Evolutionary conservation across 192 early-diverging fungal species (phyloP).

Genomic region (Entomortierella lignicola): DNA sequence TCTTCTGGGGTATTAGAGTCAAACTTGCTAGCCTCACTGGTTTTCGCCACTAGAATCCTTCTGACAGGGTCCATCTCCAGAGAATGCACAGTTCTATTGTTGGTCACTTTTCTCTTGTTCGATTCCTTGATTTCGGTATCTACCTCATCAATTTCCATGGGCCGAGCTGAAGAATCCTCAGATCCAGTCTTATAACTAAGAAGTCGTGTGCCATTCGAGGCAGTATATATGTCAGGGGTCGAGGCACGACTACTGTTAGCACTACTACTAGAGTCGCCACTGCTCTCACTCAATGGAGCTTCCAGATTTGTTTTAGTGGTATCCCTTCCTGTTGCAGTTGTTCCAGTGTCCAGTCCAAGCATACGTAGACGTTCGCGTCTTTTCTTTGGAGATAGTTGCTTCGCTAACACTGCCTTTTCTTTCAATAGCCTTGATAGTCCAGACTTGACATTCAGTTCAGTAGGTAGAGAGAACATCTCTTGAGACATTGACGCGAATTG

Average conservation of each 20-base stretch:
- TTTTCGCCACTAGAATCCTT: not conserved
- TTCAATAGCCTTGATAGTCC: conserved; percentile 10
- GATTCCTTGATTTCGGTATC: not conserved
- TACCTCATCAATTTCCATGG: not conserved
- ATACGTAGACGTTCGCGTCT: too few relatives aligned
- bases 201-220: not conserved
- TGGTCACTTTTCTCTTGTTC: conserved; percentile 8
- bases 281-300: not conserved
- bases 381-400: not conserved
- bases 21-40: not conserved
- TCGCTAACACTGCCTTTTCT: conserved; percentile 12
- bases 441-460: conserved; percentile 9
- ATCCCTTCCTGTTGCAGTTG: too few relatives aligned
- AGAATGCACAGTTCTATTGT: conserved; percentile 7
- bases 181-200: not conserved
- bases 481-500: conserved; percentile 33
- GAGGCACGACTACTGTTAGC: not conserved
- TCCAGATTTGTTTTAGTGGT: not conserved
- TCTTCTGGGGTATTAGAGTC: conserved; percentile 5
- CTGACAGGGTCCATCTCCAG: conserved; percentile 9
- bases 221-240: not conserved
- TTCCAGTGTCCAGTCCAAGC: too few relatives aligned
- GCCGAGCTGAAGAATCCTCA: not conserved
- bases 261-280: not conserved
- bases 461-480: conserved; percentile 24